Evolutionary conservation across 192 early-diverging fungal species (phyloP).

Genomic region (Oehlia diaphana): DNA sequence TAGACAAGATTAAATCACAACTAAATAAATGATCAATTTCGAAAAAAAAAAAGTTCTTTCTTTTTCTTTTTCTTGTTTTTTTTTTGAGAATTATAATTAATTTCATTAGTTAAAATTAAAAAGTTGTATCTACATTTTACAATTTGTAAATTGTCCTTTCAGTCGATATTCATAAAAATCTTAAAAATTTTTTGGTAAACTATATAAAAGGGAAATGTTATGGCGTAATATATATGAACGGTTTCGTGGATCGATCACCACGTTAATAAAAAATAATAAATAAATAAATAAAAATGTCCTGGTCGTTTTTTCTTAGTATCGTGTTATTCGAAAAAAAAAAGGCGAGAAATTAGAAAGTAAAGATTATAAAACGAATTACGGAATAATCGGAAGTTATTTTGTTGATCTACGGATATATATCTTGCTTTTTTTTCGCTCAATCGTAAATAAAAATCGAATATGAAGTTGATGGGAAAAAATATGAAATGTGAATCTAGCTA

Average conservation of each 20-base stretch:
- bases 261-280: not conserved
- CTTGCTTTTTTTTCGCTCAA: not conserved
- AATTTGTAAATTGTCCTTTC: no score
- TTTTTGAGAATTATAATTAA: no score
- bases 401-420: not conserved
- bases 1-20: not conserved
- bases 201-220: not conserved
- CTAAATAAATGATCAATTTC: not conserved
- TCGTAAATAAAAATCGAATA: not conserved
- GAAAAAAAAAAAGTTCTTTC: no score
- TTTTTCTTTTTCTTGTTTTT: no score
- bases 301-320: no score
- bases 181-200: not conserved
- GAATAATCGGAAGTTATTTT: not conserved
- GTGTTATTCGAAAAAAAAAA: no score
- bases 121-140: no score
- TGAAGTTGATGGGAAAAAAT: not conserved
- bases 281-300: not conserved
- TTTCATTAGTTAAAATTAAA: no score
- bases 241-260: not conserved
- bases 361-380: not conserved
- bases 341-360: not conserved
- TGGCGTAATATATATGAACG: no score
- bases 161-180: not conserved
- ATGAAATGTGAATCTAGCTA: not conserved